Percentiles rank a stretch among this genome's conserved stretches.
phyloP scores from a whole-genome alignment of 345 rosid genomes.

The Corchorus capsularis region DNA sequence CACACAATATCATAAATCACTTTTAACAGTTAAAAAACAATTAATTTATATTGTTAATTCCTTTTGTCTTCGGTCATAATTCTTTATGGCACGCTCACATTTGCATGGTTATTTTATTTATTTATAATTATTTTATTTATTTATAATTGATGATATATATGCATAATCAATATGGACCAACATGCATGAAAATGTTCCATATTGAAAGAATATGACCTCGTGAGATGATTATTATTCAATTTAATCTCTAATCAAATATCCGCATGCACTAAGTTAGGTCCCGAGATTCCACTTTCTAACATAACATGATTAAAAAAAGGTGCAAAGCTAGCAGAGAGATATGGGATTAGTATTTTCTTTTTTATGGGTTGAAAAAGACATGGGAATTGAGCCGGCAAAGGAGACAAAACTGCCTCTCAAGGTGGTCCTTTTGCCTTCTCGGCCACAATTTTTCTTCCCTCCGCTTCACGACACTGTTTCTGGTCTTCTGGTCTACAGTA shows the following conservation, averaged over 20 bases:
- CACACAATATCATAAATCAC: no score
- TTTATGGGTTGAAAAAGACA: not conserved
- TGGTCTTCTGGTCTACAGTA: not conserved
- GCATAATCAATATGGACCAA: not conserved
- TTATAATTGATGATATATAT: no score
- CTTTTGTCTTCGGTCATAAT: no score
- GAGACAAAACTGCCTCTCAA: not conserved
- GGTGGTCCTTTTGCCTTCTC: not conserved
- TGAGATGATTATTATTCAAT: no score
- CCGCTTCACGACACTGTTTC: not conserved
- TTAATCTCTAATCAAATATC: not conserved
- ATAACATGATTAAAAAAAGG: not conserved
- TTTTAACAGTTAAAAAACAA: no score
- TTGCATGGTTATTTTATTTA: no score
- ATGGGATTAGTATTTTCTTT: not conserved
- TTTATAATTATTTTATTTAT: no score
- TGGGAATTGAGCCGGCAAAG: conserved; percentile 3
- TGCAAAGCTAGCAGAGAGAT: not conserved
- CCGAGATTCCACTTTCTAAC: conserved; percentile 3
- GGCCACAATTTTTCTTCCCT: not conserved
- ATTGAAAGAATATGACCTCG: not conserved
- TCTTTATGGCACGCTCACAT: no score
- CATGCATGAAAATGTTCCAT: not conserved
- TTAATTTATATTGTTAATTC: no score
- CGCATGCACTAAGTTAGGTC: not conserved